phyloP scores from a whole-genome alignment of 345 rosid genomes.

The Lenwebbia sp. region DNA sequence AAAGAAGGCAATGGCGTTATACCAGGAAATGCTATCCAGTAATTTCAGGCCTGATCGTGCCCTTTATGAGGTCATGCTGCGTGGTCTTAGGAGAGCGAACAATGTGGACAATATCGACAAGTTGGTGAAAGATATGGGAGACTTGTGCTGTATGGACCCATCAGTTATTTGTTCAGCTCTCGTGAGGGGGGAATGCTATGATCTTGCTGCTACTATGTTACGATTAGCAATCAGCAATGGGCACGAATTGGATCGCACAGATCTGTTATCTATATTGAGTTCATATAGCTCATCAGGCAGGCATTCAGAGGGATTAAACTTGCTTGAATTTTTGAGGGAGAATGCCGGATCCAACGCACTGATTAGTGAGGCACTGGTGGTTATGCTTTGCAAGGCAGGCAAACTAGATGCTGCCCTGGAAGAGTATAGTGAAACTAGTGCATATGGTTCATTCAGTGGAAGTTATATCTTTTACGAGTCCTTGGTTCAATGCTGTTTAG shows the following conservation, averaged over 20 bases:
- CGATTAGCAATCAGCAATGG: constrained; percentile 42
- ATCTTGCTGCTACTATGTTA: constrained; percentile 64
- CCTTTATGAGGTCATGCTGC: constrained; percentile 50
- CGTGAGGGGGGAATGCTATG: constrained; percentile 78
- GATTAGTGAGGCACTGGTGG: constrained; percentile 58
- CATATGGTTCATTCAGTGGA: constrained; percentile 28
- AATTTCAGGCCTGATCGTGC: constrained; percentile 42
- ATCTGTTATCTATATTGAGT: constrained; percentile 57
- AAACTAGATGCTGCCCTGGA: constrained; percentile 54
- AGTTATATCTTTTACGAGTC: constrained; percentile 58
- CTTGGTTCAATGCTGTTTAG: constrained; percentile 58
- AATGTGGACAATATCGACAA: constrained; percentile 47
- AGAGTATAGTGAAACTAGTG: constrained; percentile 42
- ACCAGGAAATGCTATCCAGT: constrained; percentile 55
- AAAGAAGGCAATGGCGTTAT: constrained; percentile 50
- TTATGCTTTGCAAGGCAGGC: constrained; percentile 60
- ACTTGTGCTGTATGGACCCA: constrained; percentile 48
- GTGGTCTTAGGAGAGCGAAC: constrained; percentile 38
- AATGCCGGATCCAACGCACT: constrained; percentile 37
- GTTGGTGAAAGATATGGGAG: constrained; percentile 64
- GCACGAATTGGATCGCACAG: constrained; percentile 43
- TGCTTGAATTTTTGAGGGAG: constrained; percentile 66
- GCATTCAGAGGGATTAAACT: constrained; percentile 62
- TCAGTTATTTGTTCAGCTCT: constrained; percentile 59
- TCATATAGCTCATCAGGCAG: constrained; percentile 72